Evolutionary conservation across 148 eudicot genomes (phyloP).

Genomic region (Linanthus parryae): DNA sequence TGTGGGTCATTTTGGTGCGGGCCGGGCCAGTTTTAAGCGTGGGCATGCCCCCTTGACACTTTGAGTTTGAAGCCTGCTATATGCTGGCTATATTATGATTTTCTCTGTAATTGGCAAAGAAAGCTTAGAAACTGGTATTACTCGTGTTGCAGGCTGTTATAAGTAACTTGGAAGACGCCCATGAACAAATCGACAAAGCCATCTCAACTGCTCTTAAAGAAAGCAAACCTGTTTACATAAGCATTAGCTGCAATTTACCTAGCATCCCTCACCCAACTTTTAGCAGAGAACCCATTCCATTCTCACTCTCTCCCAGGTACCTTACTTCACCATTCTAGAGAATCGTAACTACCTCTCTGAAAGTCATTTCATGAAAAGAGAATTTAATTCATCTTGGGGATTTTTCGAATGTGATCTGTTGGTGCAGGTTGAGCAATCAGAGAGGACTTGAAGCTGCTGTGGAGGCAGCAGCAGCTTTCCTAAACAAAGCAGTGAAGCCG

Average conservation of each 20-base stretch:
- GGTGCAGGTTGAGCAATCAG: constrained; percentile 15
- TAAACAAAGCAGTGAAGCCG: constrained; percentile 25
- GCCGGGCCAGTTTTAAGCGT: too few species aligned
- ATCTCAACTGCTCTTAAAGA: constrained; percentile 21
- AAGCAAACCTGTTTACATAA: constrained; percentile 29
- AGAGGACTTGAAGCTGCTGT: constrained; percentile 22
- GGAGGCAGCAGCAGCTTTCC: constrained; percentile 20
- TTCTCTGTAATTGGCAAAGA: too few species aligned
- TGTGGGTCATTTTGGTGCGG: too few species aligned
- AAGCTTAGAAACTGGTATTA: too few species aligned
- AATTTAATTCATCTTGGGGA: too few species aligned
- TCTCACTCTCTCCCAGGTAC: constrained; percentile 17
- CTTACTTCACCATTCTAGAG: not conserved
- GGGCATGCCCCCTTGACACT: too few species aligned
- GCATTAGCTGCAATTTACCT: constrained; percentile 25
- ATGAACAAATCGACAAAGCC: constrained; percentile 22
- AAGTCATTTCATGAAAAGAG: not conserved
- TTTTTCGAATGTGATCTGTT: too few species aligned
- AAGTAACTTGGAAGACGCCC: constrained; percentile 10
- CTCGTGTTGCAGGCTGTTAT: constrained; percentile 1
- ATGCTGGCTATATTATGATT: too few species aligned
- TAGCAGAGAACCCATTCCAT: constrained; percentile 20
- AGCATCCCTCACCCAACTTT: constrained; percentile 23
- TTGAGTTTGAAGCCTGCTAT: too few species aligned
- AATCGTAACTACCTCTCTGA: not conserved